Evolutionary conservation across 306 rosid species (phyloP).

Genomic region (Nissolia schottii): DNA sequence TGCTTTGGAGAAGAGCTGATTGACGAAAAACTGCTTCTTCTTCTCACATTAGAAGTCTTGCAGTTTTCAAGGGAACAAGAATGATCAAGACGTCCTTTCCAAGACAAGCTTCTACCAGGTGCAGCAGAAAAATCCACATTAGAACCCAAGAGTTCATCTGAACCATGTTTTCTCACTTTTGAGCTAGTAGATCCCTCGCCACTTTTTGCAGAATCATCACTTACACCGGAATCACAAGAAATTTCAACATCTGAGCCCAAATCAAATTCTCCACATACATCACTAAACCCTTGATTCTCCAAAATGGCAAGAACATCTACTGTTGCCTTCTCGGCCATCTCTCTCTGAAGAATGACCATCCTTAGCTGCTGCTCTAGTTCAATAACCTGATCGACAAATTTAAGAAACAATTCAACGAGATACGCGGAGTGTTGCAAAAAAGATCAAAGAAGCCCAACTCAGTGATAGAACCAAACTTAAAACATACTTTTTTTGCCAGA

Average conservation of each 20-base stretch:
- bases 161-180: conserved; percentile 38
- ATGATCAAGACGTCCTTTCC: conserved; percentile 75
- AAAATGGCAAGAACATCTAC: conserved; percentile 85
- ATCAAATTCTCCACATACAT: conserved; percentile 62
- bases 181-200: conserved; percentile 33
- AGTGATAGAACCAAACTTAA: conserved; percentile 10
- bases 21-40: conserved; percentile 52
- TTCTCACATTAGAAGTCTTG: conserved; percentile 44
- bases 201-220: conserved; percentile 33
- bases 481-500: conserved; percentile 62
- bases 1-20: conserved; percentile 66
- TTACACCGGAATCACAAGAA: conserved; percentile 51
- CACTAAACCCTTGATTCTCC: conserved; percentile 73
- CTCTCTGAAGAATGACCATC: conserved; percentile 63
- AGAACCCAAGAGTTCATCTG: conserved; percentile 60
- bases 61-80: conserved; percentile 51
- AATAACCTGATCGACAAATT: conserved; percentile 47
- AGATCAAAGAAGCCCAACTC: conserved; percentile 13
- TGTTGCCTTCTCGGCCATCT: conserved; percentile 95
- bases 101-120: conserved; percentile 71
- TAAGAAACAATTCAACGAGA: neutral
- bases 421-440: neutral
- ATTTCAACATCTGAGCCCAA: conserved; percentile 68
- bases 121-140: conserved; percentile 53
- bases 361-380: conserved; percentile 82